phyloP scores from a whole-genome alignment of 1,139 yeast genomes.

The Kurtzmaniella quercitrusa region DNA sequence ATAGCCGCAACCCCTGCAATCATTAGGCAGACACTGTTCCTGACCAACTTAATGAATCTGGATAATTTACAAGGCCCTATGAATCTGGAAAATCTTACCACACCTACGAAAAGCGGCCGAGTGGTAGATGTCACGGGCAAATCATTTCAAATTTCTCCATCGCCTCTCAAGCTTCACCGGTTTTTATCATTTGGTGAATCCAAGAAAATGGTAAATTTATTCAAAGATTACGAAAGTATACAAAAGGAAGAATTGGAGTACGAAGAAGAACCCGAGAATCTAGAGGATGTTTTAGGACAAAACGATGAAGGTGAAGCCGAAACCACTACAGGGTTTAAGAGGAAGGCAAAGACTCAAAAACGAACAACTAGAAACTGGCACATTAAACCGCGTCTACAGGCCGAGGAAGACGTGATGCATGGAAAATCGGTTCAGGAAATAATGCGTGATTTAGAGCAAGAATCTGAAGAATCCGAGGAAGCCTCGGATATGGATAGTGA shows the following conservation, averaged over 20 bases:
- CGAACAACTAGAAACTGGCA: conserved; percentile 61
- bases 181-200: conserved; percentile 24
- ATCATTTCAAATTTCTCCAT: conserved; percentile 39
- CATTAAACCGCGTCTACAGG: conserved; percentile 39
- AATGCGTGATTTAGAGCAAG: conserved; percentile 26
- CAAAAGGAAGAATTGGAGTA: conserved; percentile 5
- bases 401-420: conserved; percentile 24
- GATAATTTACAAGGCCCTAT: background rate
- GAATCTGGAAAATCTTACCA: background rate
- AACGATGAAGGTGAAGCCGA: conserved; percentile 12
- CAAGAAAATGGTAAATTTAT: conserved; percentile 33
- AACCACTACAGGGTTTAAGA: conserved; percentile 15
- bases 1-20: conserved; percentile 1
- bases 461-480: conserved; percentile 22
- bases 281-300: too few species aligned
- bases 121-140: background rate
- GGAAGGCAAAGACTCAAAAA: conserved; percentile 49
- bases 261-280: conserved; percentile 10
- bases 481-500: conserved; percentile 14
- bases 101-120: background rate
- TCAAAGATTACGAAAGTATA: conserved; percentile 30
- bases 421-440: conserved; percentile 39
- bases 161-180: conserved; percentile 41
- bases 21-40: background rate
- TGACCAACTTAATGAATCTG: background rate